Conservation (phyloP, 306 rosid genomes). For the Delonix regia region DNA sequence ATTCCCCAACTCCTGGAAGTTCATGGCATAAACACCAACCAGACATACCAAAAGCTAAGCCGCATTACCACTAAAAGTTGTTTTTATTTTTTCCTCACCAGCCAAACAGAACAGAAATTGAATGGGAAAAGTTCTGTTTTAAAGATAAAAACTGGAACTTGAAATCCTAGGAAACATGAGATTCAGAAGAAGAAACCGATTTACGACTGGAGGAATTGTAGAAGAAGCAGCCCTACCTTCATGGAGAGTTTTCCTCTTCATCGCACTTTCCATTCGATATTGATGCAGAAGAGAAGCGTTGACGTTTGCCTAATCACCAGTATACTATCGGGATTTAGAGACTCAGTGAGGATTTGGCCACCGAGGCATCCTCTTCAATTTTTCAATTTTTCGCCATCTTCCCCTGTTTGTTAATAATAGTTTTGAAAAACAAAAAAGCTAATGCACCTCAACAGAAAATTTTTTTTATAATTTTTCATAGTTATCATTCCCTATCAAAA, state of each 20-base stretch:
- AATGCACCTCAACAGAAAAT: too few relatives aligned
- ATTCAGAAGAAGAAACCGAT: background rate
- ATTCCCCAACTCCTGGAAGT: background rate
- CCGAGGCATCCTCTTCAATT: too few relatives aligned
- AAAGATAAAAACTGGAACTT: background rate
- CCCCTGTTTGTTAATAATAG: too few relatives aligned
- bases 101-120: slow-evolving; percentile 10
- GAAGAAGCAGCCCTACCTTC: background rate
- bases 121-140: background rate
- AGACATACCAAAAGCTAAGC: background rate
- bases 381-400: too few relatives aligned
- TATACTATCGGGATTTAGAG: background rate
- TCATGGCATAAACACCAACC: background rate
- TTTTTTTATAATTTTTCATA: too few relatives aligned
- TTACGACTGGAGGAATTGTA: background rate
- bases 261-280: background rate
- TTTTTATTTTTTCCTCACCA: background rate
- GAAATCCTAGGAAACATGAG: background rate
- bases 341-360: too few relatives aligned
- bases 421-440: too few relatives aligned
- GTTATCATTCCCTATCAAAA: too few relatives aligned
- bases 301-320: background rate
- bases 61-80: background rate
- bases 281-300: background rate
- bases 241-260: background rate